Conservation (phyloP, 2,329 filamentous ascomycete species). For the Botrytis fabae region DNA sequence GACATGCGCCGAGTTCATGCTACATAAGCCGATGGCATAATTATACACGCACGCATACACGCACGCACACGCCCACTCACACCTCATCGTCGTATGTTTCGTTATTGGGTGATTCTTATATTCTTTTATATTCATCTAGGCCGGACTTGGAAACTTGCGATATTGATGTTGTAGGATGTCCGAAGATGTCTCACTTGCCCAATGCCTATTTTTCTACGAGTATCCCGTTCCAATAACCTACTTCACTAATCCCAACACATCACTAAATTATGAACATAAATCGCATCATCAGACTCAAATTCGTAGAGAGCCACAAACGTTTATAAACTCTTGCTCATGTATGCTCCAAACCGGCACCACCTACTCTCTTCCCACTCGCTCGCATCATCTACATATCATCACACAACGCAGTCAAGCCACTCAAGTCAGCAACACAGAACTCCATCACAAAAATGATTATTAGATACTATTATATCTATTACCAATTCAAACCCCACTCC, state of each 20-base stretch:
- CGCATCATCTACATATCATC: background rate
- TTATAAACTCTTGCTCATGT: background rate
- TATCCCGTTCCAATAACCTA: background rate
- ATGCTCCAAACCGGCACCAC: background rate
- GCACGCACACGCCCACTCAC: background rate
- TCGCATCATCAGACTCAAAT: background rate
- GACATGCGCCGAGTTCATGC: background rate
- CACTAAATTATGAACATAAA: background rate
- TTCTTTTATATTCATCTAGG: background rate
- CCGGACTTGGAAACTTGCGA: background rate
- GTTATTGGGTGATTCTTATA: background rate
- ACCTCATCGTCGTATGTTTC: background rate
- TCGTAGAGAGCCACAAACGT: background rate
- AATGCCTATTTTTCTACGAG: too few species aligned
- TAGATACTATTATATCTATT: background rate
- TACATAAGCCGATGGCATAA: background rate
- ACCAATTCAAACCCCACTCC: background rate
- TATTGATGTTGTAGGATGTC: background rate
- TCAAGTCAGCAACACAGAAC: background rate
- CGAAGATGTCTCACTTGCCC: background rate
- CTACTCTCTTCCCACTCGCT: background rate
- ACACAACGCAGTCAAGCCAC: background rate
- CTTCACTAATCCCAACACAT: background rate
- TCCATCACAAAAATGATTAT: background rate
- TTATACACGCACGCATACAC: background rate